A percentile compares a stretch with the other conserved stretches of the same genome.
phyloP scores from a whole-genome alignment of 2,329 filamentous ascomycete genomes.

The Colletotrichum liaoningense region DNA sequence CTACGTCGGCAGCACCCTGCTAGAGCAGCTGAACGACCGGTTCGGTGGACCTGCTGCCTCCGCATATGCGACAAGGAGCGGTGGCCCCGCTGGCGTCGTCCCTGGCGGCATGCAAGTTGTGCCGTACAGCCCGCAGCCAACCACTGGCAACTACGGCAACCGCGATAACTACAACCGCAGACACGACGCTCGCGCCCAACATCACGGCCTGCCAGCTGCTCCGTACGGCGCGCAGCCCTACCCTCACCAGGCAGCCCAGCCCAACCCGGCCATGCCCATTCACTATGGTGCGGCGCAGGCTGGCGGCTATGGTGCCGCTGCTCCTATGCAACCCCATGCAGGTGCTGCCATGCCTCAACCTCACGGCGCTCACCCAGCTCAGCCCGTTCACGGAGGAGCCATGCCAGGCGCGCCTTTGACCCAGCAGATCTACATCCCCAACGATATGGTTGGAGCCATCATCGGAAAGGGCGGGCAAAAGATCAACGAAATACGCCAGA shows the following conservation, averaged over 20 bases:
- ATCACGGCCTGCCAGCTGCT: constrained; percentile 79
- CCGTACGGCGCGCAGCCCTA: constrained; percentile 80
- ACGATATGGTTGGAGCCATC: constrained; percentile 99
- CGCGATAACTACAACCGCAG: constrained; percentile 85
- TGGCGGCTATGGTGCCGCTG: constrained; percentile 80
- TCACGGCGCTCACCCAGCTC: constrained; percentile 66
- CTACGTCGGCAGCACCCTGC: constrained; percentile 97
- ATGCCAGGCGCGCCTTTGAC: constrained; percentile 87
- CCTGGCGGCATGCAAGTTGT: constrained; percentile 99
- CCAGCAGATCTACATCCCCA: constrained; percentile 98
- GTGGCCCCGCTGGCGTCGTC: constrained; percentile 91
- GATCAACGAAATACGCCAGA: constrained; percentile 98
- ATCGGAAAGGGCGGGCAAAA: constrained; percentile 98
- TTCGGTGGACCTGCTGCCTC: constrained; percentile 96
- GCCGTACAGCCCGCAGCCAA: constrained; percentile 95
- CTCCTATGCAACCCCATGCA: constrained; percentile 82
- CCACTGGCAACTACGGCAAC: constrained; percentile 91
- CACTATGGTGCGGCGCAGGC: constrained; percentile 78
- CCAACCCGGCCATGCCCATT: constrained; percentile 73
- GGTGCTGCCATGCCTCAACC: constrained; percentile 66
- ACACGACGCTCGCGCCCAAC: constrained; percentile 72
- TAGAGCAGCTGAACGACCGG: constrained; percentile 96
- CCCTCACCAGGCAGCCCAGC: constrained; percentile 72
- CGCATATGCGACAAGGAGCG: constrained; percentile 96
- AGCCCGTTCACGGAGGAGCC: constrained; percentile 74